Conservation (phyloP, 2,329 filamentous ascomycete genomes). For the Coniochaeta sp. region DNA sequence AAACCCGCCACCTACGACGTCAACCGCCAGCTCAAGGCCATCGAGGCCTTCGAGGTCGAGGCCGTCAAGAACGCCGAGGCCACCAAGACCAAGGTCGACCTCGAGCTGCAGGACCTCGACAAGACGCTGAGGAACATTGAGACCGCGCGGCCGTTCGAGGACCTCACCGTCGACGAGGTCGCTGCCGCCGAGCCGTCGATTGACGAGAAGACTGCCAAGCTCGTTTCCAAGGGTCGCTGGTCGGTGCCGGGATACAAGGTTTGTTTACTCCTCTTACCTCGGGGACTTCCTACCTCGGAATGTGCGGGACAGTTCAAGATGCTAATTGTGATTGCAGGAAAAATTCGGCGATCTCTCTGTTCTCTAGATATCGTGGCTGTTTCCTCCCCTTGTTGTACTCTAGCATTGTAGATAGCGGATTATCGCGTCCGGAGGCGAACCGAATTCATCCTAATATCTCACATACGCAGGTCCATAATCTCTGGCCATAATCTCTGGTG, state of each 20-base stretch:
- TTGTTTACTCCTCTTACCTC: constrained; percentile 25
- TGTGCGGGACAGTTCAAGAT: constrained; percentile 28
- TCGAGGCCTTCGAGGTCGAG: constrained; percentile 96
- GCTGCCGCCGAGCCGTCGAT: constrained; percentile 91
- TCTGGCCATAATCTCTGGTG: too few relatives aligned
- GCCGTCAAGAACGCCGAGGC: constrained; percentile 94
- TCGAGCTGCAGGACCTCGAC: constrained; percentile 87
- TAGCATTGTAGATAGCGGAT: constrained; percentile 60
- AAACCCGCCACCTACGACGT: constrained; percentile 93
- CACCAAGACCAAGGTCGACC: constrained; percentile 93
- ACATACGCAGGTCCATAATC: background rate
- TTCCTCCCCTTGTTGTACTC: constrained; percentile 53
- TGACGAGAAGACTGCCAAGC: constrained; percentile 89
- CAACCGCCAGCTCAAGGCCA: constrained; percentile 88
- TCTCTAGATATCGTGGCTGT: constrained; percentile 57
- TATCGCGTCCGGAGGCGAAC: background rate
- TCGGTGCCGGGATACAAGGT: constrained; percentile 98
- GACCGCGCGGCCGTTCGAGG: constrained; percentile 88
- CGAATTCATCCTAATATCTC: background rate
- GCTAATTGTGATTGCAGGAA: constrained; percentile 59
- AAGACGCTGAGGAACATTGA: constrained; percentile 97
- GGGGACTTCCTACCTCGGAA: background rate
- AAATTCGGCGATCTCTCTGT: constrained; percentile 97
- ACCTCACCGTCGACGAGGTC: constrained; percentile 96
- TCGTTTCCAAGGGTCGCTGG: constrained; percentile 98